Conservation (phyloP, 208 protist genomes). For the Trypanosoma conorhini region DNA sequence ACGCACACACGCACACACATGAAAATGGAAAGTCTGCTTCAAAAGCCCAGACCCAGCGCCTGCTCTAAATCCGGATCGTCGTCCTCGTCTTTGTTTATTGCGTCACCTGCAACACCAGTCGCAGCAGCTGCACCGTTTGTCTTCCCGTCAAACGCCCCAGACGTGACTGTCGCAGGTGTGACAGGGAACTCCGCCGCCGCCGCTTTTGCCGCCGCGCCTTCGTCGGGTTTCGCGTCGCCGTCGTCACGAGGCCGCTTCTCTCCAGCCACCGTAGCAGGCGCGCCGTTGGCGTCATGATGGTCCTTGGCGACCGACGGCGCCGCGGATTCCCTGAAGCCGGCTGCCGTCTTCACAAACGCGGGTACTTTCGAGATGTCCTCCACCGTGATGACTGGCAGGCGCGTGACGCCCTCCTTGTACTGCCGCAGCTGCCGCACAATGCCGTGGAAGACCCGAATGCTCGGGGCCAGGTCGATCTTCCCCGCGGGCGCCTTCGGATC, state of each 20-base stretch:
- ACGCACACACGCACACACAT: too few species aligned
- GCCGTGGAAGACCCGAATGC: conserved; percentile 69
- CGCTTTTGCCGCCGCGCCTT: neutral
- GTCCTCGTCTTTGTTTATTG: conserved; percentile 9
- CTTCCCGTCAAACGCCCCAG: neutral
- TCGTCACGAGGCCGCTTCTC: conserved; percentile 20
- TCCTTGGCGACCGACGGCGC: conserved; percentile 4
- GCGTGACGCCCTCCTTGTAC: conserved; percentile 71
- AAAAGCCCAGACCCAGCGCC: conserved; percentile 82
- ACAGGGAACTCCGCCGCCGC: neutral
- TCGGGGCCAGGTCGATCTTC: conserved; percentile 65
- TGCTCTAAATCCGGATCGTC: conserved; percentile 64
- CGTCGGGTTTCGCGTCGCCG: neutral
- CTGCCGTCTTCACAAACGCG: conserved; percentile 68
- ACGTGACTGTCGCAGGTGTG: neutral
- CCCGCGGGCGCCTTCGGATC: conserved; percentile 47
- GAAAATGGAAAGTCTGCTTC: conserved; percentile 6
- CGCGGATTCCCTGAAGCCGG: conserved; percentile 47
- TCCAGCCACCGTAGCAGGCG: neutral
- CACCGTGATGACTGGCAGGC: conserved; percentile 69
- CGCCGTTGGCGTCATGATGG: neutral
- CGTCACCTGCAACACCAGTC: neutral
- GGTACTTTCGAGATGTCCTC: conserved; percentile 67
- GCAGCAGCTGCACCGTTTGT: neutral
- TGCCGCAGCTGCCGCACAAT: conserved; percentile 71